phyloP scores from a whole-genome alignment of 2,329 filamentous ascomycete genomes.

The Chaetomiaceae sp. region DNA sequence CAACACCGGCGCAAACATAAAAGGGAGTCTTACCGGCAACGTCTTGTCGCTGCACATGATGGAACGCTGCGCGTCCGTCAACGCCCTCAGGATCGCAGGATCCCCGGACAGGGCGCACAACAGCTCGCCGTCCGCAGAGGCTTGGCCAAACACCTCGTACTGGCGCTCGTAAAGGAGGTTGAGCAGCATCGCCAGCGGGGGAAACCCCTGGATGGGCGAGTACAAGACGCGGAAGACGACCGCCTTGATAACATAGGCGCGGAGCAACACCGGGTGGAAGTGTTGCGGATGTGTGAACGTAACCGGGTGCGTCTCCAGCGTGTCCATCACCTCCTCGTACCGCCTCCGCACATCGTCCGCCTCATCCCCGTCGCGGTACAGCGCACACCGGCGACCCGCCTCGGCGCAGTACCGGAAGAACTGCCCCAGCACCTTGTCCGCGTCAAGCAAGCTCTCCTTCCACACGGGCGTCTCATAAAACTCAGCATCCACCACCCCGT shows the following conservation, averaged over 20 bases:
- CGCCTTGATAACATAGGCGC: constrained; percentile 30
- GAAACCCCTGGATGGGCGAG: constrained; percentile 28
- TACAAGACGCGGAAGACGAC: constrained; percentile 34
- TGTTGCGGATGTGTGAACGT: constrained; percentile 26
- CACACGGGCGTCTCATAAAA: constrained; percentile 28
- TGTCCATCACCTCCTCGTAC: constrained; percentile 28
- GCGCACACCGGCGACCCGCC: constrained; percentile 34
- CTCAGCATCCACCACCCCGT: constrained; percentile 27
- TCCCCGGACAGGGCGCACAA: constrained; percentile 7
- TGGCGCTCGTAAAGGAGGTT: constrained; percentile 26
- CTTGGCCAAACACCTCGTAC: constrained; percentile 1
- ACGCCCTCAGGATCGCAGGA: background rate
- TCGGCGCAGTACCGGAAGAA: constrained; percentile 45
- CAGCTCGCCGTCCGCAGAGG: constrained; percentile 11
- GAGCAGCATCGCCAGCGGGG: constrained; percentile 30
- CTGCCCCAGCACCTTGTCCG: constrained; percentile 39
- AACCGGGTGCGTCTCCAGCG: constrained; percentile 31
- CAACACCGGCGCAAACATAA: too few relatives aligned
- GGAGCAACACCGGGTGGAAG: constrained; percentile 34
- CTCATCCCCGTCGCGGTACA: constrained; percentile 33
- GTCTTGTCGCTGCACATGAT: constrained; percentile 33
- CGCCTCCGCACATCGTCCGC: constrained; percentile 27
- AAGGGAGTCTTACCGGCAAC: constrained; percentile 18
- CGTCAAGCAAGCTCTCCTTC: constrained; percentile 29
- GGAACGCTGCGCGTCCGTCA: constrained; percentile 21